These are phyloP conservation scores for Alternaria novae-zelandiae DNA, from an alignment of 2,329 filamentous ascomycete genomes.

Conservation along the genomic window DNA sequence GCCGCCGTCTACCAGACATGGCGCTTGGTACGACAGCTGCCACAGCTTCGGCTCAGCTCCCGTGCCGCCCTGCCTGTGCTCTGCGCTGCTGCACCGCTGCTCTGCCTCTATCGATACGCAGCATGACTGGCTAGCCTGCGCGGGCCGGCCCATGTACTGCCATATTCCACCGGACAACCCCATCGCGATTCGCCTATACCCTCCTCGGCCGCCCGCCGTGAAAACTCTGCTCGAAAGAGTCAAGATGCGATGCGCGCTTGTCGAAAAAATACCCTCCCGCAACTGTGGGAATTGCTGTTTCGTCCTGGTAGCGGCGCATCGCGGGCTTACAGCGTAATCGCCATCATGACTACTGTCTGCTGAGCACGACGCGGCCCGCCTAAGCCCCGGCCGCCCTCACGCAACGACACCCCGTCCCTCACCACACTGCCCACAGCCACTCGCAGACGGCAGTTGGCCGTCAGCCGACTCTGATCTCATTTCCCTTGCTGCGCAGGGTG, in stretches of 20 bases:
- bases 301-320: slow-evolving; percentile 14
- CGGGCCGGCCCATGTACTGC: slow-evolving; percentile 41
- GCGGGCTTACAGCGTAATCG: slow-evolving; percentile 17
- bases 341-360: slow-evolving; percentile 22
- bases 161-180: slow-evolving; percentile 23
- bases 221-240: slow-evolving; percentile 36
- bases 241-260: slow-evolving; percentile 20
- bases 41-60: slow-evolving; percentile 19
- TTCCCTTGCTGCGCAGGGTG: slow-evolving; percentile 21
- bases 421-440: slow-evolving; percentile 12
- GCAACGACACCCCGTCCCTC: slow-evolving; percentile 1
- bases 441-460: slow-evolving; percentile 17
- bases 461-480: slow-evolving; percentile 37
- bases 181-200: slow-evolving; percentile 29
- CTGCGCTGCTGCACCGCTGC: not conserved
- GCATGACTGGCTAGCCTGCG: slow-evolving; percentile 32
- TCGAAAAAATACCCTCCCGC: slow-evolving; percentile 9
- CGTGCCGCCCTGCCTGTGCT: slow-evolving; percentile 21
- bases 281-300: not conserved
- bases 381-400: not conserved
- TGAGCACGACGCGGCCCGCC: slow-evolving; percentile 15
- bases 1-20: not conserved
- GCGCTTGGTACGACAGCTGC: slow-evolving; percentile 33
- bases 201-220: slow-evolving; percentile 14
- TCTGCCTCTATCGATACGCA: slow-evolving; percentile 25